Conservation (phyloP, 331 rosid species). For the Dryas integrifolia region DNA sequence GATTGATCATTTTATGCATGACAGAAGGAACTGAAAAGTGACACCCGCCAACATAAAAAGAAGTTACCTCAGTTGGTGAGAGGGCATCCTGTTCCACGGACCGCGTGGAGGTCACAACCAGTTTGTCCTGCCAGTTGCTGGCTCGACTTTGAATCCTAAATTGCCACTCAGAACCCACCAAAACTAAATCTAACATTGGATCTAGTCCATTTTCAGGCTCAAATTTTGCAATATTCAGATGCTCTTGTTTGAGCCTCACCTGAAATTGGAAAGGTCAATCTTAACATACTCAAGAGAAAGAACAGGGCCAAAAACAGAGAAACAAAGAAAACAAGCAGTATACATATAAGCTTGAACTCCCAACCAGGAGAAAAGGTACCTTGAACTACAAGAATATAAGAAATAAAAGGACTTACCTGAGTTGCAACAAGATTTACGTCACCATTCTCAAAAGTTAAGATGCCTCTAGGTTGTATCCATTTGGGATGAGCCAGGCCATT, state of each 20-base stretch:
- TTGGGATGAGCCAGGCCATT: constrained; percentile 83
- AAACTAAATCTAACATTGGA: constrained; percentile 86
- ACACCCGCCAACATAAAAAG: constrained; percentile 3
- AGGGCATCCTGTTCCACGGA: constrained; percentile 75
- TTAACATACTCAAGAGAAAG: constrained; percentile 20
- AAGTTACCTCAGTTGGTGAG: constrained; percentile 77
- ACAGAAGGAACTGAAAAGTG: constrained; percentile 14
- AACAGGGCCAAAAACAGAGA: constrained; percentile 18
- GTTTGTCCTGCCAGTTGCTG: constrained; percentile 87
- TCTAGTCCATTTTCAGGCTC: constrained; percentile 93
- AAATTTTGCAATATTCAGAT: constrained; percentile 75
- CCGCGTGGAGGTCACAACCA: constrained; percentile 92
- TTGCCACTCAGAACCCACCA: constrained; percentile 89
- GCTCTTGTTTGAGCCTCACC: constrained; percentile 87
- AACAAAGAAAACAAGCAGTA: background rate
- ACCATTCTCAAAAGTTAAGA: constrained; percentile 78
- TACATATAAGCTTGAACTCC: background rate
- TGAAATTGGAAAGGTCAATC: constrained; percentile 37
- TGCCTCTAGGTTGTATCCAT: constrained; percentile 73
- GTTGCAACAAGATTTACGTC: constrained; percentile 92
- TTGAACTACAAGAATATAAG: constrained; percentile 7
- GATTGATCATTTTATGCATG: constrained; percentile 21
- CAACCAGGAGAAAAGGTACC: constrained; percentile 8
- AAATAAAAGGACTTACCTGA: constrained; percentile 58
- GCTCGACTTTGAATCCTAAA: constrained; percentile 80